These are phyloP conservation scores for Arxiozyma slooffiae DNA, from an alignment of 1,139 yeast species.

Conservation along the genomic window DNA sequence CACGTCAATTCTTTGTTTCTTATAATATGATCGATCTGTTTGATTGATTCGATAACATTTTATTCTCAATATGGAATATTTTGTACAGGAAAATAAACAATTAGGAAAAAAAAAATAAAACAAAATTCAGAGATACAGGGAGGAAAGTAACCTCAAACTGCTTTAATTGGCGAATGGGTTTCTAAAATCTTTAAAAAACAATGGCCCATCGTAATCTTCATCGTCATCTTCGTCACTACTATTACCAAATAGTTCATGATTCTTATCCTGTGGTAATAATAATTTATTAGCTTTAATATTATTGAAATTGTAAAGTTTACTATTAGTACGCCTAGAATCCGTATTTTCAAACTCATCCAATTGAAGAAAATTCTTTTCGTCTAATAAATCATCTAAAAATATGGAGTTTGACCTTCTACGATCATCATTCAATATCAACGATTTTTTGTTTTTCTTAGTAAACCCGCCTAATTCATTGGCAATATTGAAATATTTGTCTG, in stretches of 20 bases:
- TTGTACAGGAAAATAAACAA: neutral
- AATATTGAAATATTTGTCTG: slow-evolving; percentile 2
- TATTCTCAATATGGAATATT: no score
- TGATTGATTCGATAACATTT: no score
- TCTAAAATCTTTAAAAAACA: slow-evolving; percentile 18
- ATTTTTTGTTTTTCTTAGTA: neutral
- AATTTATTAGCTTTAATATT: neutral
- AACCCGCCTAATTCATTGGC: slow-evolving; percentile 6
- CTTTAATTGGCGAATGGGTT: slow-evolving; percentile 19
- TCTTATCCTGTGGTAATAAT: neutral
- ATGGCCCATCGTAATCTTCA: slow-evolving; percentile 1
- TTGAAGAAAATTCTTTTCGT: neutral
- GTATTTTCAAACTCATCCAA: neutral
- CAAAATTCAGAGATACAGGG: no score
- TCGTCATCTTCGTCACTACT: neutral
- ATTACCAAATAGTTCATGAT: neutral
- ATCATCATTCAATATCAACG: neutral
- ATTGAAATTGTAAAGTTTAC: neutral
- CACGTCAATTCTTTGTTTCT: no score
- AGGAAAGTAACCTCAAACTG: no score
- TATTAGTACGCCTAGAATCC: neutral
- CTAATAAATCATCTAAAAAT: slow-evolving; percentile 3
- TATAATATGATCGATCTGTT: no score
- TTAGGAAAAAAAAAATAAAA: no score
- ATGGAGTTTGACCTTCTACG: neutral